Conservation (phyloP, 2,329 filamentous ascomycete genomes). For the Aspergillus hortae region DNA sequence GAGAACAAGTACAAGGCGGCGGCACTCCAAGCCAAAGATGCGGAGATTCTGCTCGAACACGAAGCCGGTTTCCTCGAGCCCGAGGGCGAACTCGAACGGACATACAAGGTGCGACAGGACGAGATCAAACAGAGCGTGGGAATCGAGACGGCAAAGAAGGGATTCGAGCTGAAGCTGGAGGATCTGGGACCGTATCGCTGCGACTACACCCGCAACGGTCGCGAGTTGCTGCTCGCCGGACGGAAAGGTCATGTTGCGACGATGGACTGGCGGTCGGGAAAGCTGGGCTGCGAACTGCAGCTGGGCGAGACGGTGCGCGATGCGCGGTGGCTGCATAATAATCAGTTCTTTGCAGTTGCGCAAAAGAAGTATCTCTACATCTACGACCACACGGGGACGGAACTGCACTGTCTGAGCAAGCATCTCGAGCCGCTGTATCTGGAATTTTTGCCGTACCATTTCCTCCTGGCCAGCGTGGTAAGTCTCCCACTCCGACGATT, state of each 20-base stretch:
- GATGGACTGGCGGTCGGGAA: conserved; percentile 94
- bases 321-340: conserved; percentile 89
- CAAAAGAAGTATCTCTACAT: conserved; percentile 98
- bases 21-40: conserved; percentile 81
- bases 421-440: conserved; percentile 89
- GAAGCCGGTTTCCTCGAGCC: conserved; percentile 80
- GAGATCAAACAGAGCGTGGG: conserved; percentile 74
- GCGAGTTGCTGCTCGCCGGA: conserved; percentile 78
- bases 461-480: conserved; percentile 80
- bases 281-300: conserved; percentile 86
- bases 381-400: conserved; percentile 86
- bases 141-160: conserved; percentile 83
- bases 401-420: conserved; percentile 86
- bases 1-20: conserved; percentile 82
- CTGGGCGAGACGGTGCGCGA: conserved; percentile 87
- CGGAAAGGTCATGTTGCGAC: conserved; percentile 92
- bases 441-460: conserved; percentile 96
- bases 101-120: conserved; percentile 86
- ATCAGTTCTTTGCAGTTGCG: conserved; percentile 87
- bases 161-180: conserved; percentile 82
- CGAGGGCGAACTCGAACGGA: conserved; percentile 82
- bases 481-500: conserved; percentile 32
- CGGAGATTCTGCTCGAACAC: conserved; percentile 90
- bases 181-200: conserved; percentile 80
- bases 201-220: conserved; percentile 87